Base-by-base conservation (phyloP, 345 rosid species). In the Dipteronia sinensis region DNA sequence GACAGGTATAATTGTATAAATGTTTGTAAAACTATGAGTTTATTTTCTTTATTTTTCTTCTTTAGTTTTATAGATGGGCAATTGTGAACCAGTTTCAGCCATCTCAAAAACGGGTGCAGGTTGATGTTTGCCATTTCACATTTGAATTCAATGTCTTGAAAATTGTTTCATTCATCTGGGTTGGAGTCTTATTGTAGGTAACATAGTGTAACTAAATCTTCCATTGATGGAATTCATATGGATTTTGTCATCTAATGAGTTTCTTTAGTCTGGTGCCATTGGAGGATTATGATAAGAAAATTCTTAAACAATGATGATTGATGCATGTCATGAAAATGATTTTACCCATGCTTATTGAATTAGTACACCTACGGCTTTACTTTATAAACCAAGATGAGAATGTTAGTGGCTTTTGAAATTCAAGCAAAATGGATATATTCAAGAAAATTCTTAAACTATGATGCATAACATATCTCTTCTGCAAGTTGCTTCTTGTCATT, bases 1-100 rank as follows among this genome's bases (percentile, higher is more conserved):
- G 58, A 70, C 12, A 74, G 83, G 83, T 83, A 74, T 22, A 34
- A 34, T 77, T 77, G 83, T 83, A 74, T 22, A 34, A 34, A 79
- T 77, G 38, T 29, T 67, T 42, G 40, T 56, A 27, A 27, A 49
- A 65, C 47, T 15, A 22, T 34, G 56, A 49, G 6, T 64, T 64
- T 42, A 1, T 56, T 16, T 51, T 4, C 55, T 76, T 46, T 46
- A n/a, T 29, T 46, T 17, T 59, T 58, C 20, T 44, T 25, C 1
- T 59, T 19, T 31, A 38, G 53, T 34, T 34, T 34, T 34, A 34
- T 20, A 11, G 38, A 59, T 17, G 20, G 62, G 63, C 42, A 72
- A 42, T 44, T 55, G 29, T 8, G 40, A 34, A 29, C 3, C 7
- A 22, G 38, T 34, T 34, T 34, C 38, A 34, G 38, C 4, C 38